Evolutionary conservation across 495 filamentous ascomycete species (phyloP), one percentile per base, ranked within the genome.

Genomic region (Neurospora hispaniola): DNA sequence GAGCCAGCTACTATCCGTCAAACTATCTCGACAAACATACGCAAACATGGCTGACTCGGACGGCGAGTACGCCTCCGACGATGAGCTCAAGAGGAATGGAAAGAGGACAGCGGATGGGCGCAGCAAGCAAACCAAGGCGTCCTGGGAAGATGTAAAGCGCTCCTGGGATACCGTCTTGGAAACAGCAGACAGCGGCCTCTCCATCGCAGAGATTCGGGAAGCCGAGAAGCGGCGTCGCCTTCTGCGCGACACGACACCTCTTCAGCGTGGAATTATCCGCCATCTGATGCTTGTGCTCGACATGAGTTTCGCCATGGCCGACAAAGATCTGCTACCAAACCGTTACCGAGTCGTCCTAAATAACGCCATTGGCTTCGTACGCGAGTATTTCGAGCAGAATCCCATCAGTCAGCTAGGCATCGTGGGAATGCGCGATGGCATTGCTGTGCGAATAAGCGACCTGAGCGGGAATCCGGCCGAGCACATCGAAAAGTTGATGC

Each of bases 341-440:
- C 88, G 95, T 42, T 94, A 95, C 80, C 87, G 93, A 54, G 86
- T 97, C 44, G 90, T 90, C 10, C 86, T 98, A 73, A 90, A 90
- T 75, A 96, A 94, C 83, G 92, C 94, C 66, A 87, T 91, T 73
- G 91, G 93, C 73, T 98, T 97, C 79, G 91, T 98, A 44, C 87
- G 90, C 66, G 96, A 98, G 76, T 99, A 94, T 82, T 99, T 98
- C 79, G 95, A 98, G 80, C 96, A 99, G 80, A 99, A 99, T 74
- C 96, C 96, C n/a, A 98, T 99, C 80, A 96, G 93, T 40, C 96
- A 99, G 78, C 86, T 99, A 44, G 93, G 91, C 16, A 89, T 98
- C 31, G 83, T 99, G 48, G 95, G 92, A 68, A 94, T 97, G 89
- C 89, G 91, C 59, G 96, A 98, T 81, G 96, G 96, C 16, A 84